These are phyloP conservation scores for Oidium heveae DNA, from an alignment of 2,329 filamentous ascomycete species.

Conservation along the genomic window DNA sequence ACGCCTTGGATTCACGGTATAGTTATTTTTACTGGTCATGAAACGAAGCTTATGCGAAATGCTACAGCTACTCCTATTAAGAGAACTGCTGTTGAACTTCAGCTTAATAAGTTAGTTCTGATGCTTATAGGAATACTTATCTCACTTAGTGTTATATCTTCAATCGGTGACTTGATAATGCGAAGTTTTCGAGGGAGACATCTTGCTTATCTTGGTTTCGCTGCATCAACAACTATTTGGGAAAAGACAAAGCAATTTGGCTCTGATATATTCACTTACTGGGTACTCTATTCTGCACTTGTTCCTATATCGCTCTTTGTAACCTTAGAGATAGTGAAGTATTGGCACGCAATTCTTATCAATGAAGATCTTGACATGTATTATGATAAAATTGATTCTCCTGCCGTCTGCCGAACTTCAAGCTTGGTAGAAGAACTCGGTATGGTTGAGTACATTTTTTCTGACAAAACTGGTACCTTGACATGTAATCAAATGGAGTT, in stretches of 20 bases:
- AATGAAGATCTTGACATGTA: constrained; percentile 97
- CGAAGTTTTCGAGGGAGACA: constrained; percentile 35
- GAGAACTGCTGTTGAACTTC: constrained; percentile 79
- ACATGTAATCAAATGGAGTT: constrained; percentile 99
- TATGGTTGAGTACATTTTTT: constrained; percentile 97
- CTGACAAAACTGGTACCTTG: constrained; percentile 87
- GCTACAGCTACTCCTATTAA: constrained; percentile 95
- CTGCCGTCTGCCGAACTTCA: constrained; percentile 84
- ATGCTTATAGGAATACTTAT: constrained; percentile 71
- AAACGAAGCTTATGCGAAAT: constrained; percentile 97
- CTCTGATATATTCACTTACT: constrained; percentile 89
- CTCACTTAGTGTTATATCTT: constrained; percentile 65
- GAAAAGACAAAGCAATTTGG: constrained; percentile 56
- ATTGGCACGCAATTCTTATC: constrained; percentile 92
- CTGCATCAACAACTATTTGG: constrained; percentile 26
- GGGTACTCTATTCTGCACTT: constrained; percentile 89
- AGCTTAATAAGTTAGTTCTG: constrained; percentile 82
- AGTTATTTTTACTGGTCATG: constrained; percentile 91
- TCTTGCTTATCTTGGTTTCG: constrained; percentile 49
- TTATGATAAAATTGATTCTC: constrained; percentile 83
- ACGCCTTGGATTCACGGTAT: constrained; percentile 93
- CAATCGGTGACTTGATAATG: constrained; percentile 68
- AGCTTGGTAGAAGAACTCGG: constrained; percentile 91
- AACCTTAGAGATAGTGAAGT: constrained; percentile 92
- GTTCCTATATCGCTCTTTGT: constrained; percentile 97